Percentiles rank a stretch among this genome's conserved stretches.
Conservation (phyloP, 352 stramenopile genomes). For the Phytophthora sp. region DNA sequence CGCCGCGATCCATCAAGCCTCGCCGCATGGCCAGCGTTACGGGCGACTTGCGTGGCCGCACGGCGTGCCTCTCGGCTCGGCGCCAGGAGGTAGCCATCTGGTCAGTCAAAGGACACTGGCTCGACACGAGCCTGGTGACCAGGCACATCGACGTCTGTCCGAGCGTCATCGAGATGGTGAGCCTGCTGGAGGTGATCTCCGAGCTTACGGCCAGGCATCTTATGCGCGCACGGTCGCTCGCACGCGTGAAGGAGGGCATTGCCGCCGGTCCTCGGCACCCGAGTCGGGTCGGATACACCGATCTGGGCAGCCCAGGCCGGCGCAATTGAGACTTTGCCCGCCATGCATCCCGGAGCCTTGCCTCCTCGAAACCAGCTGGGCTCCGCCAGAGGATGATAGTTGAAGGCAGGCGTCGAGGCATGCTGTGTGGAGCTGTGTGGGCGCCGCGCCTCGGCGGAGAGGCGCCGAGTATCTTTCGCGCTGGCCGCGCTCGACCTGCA, state of each 20-base stretch:
- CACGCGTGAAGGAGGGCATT: too few relatives aligned
- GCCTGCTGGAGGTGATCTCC: background rate
- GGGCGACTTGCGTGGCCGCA: constrained; percentile 9
- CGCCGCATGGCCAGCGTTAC: constrained; percentile 6
- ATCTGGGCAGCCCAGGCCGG: constrained; percentile 11
- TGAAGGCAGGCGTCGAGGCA: constrained; percentile 5
- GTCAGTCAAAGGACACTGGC: constrained; percentile 28
- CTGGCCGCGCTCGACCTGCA: background rate
- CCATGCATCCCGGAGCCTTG: background rate
- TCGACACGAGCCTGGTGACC: background rate
- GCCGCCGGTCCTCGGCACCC: background rate
- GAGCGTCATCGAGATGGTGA: constrained; percentile 4
- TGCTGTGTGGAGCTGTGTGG: background rate
- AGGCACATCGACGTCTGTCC: constrained; percentile 1
- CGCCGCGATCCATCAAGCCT: constrained; percentile 4
- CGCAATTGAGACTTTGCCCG: constrained; percentile 12
- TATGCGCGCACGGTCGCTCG: too few relatives aligned
- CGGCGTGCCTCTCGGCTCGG: constrained; percentile 2
- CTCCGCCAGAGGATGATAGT: background rate
- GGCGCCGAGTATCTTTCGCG: constrained; percentile 9
- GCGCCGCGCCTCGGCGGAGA: background rate
- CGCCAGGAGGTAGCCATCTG: constrained; percentile 25
- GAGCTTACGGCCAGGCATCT: constrained; percentile 8
- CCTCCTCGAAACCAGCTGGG: constrained; percentile 4
- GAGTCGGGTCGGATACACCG: constrained; percentile 2